These are phyloP conservation scores for Xanthoceras sorbifolium DNA, from an alignment of 345 rosid genomes.

Conservation along the genomic window DNA sequence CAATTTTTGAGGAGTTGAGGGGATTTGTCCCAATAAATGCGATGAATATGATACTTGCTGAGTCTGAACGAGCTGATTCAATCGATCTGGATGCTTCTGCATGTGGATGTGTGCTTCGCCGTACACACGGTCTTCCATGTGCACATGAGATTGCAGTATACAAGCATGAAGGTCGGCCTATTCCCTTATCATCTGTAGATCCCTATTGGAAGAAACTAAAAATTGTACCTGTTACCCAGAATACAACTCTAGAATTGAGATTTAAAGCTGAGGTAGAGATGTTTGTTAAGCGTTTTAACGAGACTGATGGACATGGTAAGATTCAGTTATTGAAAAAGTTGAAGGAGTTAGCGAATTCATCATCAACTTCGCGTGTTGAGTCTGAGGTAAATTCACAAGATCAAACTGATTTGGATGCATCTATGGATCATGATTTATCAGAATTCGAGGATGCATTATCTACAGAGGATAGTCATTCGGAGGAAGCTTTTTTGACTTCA, in stretches of 20 bases:
- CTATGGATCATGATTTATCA: constrained; percentile 10
- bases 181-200: constrained; percentile 18
- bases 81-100: not conserved
- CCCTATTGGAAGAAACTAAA: constrained; percentile 22
- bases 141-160: constrained; percentile 24
- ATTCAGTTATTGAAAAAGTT: constrained; percentile 8
- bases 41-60: constrained; percentile 15
- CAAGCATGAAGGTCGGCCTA: constrained; percentile 13
- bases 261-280: constrained; percentile 19
- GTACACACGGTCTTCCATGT: constrained; percentile 25
- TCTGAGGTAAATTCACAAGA: constrained; percentile 1
- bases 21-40: constrained; percentile 19
- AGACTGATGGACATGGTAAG: constrained; percentile 21
- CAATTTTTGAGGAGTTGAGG: constrained; percentile 17
- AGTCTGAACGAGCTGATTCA: constrained; percentile 17
- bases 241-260: constrained; percentile 19
- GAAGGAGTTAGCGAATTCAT: constrained; percentile 12
- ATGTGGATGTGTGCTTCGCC: constrained; percentile 22
- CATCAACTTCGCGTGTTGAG: not conserved
- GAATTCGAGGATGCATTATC: constrained; percentile 15
- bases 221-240: constrained; percentile 12
- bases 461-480: constrained; percentile 8
- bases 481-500: constrained; percentile 9
- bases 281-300: constrained; percentile 18
- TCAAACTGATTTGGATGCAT: not conserved